These are phyloP conservation scores for Neckera pumila DNA, from an alignment of 225 moss, liverwort and hornwort genomes.

Conservation along the genomic window DNA sequence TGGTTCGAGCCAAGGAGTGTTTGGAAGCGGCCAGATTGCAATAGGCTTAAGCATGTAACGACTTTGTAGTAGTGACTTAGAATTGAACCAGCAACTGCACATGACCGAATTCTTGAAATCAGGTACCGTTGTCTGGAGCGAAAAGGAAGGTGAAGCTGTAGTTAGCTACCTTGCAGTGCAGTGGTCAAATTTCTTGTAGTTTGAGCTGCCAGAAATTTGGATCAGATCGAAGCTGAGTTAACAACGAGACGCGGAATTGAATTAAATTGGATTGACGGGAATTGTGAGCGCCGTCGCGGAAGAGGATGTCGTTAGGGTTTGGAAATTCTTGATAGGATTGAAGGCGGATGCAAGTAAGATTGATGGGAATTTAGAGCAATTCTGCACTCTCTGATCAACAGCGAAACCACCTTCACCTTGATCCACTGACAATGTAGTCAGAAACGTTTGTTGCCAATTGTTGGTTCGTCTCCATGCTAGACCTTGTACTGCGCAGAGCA, in stretches of 20 bases:
- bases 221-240: neutral
- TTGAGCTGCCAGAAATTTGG: neutral
- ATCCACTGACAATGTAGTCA: neutral
- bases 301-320: neutral
- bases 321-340: neutral
- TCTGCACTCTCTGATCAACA: neutral
- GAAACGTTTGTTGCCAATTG: neutral
- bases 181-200: neutral
- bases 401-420: neutral
- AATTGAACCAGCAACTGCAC: neutral
- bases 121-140: neutral
- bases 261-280: neutral
- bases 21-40: constrained; percentile 1
- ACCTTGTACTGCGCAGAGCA: neutral
- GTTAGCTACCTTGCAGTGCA: neutral
- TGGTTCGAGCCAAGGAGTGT: constrained; percentile 7
- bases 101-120: neutral
- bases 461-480: neutral
- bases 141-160: neutral
- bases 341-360: neutral
- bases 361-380: neutral
- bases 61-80: neutral
- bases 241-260: neutral
- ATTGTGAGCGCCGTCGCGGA: neutral
- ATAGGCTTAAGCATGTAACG: neutral